Evolutionary conservation across 306 rosid genomes (phyloP).

Genomic region (Prunus campanulata): DNA sequence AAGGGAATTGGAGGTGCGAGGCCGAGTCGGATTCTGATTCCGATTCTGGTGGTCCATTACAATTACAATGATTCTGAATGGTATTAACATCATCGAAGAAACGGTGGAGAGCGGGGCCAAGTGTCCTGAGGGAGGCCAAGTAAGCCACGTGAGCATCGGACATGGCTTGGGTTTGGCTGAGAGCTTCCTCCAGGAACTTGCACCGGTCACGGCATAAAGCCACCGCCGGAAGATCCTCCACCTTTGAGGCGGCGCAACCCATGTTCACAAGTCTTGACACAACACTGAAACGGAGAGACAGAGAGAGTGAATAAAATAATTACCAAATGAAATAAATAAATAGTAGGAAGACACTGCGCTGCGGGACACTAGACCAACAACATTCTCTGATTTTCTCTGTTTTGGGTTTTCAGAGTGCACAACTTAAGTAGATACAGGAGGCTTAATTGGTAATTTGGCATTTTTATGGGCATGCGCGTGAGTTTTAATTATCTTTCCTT

Average conservation of each 20-base stretch:
- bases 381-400: neutral
- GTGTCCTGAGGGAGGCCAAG: conserved; percentile 54
- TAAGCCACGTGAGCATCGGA: conserved; percentile 77
- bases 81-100: conserved; percentile 36
- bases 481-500: neutral
- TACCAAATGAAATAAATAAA: no score
- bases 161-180: conserved; percentile 53
- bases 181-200: conserved; percentile 62
- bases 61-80: no score
- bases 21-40: conserved; percentile 38
- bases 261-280: conserved; percentile 16
- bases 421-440: neutral
- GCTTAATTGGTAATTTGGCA: neutral
- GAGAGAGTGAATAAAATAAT: no score
- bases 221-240: conserved; percentile 71
- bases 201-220: conserved; percentile 84
- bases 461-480: neutral
- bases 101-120: conserved; percentile 53
- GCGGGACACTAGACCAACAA: neutral
- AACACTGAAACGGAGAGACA: neutral
- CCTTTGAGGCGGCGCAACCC: conserved; percentile 77
- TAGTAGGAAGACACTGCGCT: no score
- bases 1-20: conserved; percentile 37
- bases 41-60: conserved; percentile 11
- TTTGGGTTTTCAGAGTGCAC: neutral